Conservation (phyloP, 192 early-diverging fungal genomes). For the Coemansia sp. region DNA sequence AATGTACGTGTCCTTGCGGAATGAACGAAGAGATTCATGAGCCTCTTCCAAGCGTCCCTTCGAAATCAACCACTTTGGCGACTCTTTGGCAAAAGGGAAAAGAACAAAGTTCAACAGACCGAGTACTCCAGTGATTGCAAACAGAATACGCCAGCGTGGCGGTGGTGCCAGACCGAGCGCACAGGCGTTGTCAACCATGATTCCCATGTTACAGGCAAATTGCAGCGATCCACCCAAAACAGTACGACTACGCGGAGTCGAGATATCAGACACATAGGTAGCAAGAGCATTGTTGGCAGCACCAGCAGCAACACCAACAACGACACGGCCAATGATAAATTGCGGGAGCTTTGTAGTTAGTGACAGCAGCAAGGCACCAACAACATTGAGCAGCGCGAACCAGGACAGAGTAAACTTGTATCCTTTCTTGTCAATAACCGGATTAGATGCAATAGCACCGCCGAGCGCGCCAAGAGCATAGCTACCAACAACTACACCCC, state of each 20-base stretch:
- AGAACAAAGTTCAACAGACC: conserved; percentile 56
- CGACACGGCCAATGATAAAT: conserved; percentile 70
- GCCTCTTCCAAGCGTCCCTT: conserved; percentile 62
- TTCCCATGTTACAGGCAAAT: conserved; percentile 72
- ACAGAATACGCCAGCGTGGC: conserved; percentile 70
- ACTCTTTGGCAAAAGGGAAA: conserved; percentile 71
- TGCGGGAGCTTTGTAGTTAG: conserved; percentile 60
- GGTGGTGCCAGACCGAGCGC: conserved; percentile 59
- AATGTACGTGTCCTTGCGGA: conserved; percentile 57
- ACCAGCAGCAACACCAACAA: conserved; percentile 72
- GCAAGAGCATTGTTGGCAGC: conserved; percentile 58
- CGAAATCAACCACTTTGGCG: conserved; percentile 68
- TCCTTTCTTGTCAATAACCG: conserved; percentile 57
- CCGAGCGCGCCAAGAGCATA: conserved; percentile 63
- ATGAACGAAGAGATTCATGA: conserved; percentile 44
- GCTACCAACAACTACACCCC: conserved; percentile 59
- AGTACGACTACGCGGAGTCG: conserved; percentile 66
- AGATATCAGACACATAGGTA: conserved; percentile 76
- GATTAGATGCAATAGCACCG: conserved; percentile 62
- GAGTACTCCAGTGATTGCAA: conserved; percentile 60
- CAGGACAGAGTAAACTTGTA: conserved; percentile 64
- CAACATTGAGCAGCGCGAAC: conserved; percentile 65
- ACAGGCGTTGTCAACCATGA: conserved; percentile 66
- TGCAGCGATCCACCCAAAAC: conserved; percentile 71
- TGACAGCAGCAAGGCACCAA: conserved; percentile 62